Conservation (phyloP, 805 yeast genomes). For the Saturnispora sanitii region DNA sequence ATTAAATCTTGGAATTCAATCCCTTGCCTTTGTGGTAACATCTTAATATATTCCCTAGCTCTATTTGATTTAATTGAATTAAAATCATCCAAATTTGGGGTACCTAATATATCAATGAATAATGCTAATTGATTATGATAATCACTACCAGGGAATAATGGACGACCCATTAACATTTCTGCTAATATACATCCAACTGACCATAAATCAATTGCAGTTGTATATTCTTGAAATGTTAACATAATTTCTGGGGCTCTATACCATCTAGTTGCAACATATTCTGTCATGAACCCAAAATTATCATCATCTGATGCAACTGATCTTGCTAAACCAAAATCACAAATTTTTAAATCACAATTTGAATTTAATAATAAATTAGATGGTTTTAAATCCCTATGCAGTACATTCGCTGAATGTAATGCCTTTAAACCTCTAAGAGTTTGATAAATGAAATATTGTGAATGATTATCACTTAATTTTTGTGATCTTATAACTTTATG, state of each 20-base stretch:
- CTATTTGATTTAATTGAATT: slow-evolving; percentile 65
- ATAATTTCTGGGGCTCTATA: slow-evolving; percentile 96
- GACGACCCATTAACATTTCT: slow-evolving; percentile 77
- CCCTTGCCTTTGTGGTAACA: slow-evolving; percentile 63
- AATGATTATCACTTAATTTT: slow-evolving; percentile 79
- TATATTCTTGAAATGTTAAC: slow-evolving; percentile 87
- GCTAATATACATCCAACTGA: slow-evolving; percentile 94
- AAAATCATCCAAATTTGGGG: slow-evolving; percentile 76
- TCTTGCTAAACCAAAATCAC: slow-evolving; percentile 90
- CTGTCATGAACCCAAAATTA: slow-evolving; percentile 81
- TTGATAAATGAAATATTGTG: slow-evolving; percentile 89
- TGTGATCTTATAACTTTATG: slow-evolving; percentile 79
- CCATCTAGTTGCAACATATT: slow-evolving; percentile 97
- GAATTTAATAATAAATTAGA: slow-evolving; percentile 77
- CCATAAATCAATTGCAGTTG: slow-evolving; percentile 95
- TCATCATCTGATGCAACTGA: slow-evolving; percentile 53
- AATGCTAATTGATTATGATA: slow-evolving; percentile 84
- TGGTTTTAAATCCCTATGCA: slow-evolving; percentile 90
- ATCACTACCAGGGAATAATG: slow-evolving; percentile 89
- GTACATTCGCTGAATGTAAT: slow-evolving; percentile 85
- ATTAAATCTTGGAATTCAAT: slow-evolving; percentile 44
- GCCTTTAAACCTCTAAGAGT: slow-evolving; percentile 84
- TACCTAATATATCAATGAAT: slow-evolving; percentile 77
- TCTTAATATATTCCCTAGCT: slow-evolving; percentile 79
- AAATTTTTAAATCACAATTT: slow-evolving; percentile 86